Percentiles rank a stretch among this genome's conserved stretches.
phyloP scores from a whole-genome alignment of 306 rosid genomes.

The Castanea mollissima region DNA sequence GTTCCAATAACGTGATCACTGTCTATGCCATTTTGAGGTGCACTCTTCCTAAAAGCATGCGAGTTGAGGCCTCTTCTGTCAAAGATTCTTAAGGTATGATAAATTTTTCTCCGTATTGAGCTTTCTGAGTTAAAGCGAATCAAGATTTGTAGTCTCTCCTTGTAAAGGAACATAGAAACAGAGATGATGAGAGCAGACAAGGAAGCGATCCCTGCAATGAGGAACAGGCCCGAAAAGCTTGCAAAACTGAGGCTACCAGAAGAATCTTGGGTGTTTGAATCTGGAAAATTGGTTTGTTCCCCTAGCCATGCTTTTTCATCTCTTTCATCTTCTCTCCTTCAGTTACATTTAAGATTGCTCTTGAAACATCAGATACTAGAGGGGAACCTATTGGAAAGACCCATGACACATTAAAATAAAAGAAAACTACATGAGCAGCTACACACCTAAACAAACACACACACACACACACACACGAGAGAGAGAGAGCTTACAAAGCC shows the following conservation, averaged over 20 bases:
- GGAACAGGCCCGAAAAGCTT: conserved; percentile 60
- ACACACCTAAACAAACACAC: neutral
- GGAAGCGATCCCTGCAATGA: conserved; percentile 36
- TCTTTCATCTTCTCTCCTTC: conserved; percentile 44
- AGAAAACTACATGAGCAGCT: neutral
- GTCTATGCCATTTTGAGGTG: neutral
- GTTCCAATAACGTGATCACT: neutral
- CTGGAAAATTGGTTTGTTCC: conserved; percentile 10
- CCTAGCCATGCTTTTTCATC: conserved; percentile 43
- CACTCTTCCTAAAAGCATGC: conserved; percentile 13
- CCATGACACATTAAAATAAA: conserved; percentile 6
- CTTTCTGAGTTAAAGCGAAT: neutral
- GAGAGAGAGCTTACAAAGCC: conserved; percentile 37
- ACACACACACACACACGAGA: neutral
- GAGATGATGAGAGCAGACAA: conserved; percentile 26
- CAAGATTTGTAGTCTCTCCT: neutral
- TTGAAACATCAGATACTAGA: conserved; percentile 48
- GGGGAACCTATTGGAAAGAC: conserved; percentile 49
- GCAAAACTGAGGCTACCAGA: conserved; percentile 42
- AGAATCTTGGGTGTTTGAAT: conserved; percentile 23
- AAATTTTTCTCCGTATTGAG: conserved; percentile 4
- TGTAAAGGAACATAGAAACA: neutral
- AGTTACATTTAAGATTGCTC: conserved; percentile 46
- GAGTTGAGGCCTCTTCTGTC: conserved; percentile 29
- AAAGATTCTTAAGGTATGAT: conserved; percentile 6